A percentile compares a stretch with the other conserved stretches of the same genome.
Evolutionary conservation across 768 basidiomycete genomes (phyloP).

Genomic region (Amanita rubescens): DNA sequence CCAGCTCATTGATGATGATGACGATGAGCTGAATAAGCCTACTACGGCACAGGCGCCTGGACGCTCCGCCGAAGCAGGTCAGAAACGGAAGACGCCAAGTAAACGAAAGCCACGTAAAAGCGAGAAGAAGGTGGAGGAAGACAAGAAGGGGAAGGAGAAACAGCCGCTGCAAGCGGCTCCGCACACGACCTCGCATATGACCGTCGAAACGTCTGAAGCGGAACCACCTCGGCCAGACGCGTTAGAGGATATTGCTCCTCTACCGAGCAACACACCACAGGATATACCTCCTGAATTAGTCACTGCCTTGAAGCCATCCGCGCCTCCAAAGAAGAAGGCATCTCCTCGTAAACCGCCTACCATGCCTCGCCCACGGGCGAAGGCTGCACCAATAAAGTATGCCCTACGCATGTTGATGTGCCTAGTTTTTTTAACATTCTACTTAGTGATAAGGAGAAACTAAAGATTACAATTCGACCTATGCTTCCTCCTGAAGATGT

Average conservation of each 20-base stretch:
- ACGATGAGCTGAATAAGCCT: conserved; percentile 24
- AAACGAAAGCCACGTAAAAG: conserved; percentile 50
- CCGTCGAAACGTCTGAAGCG: conserved; percentile 21
- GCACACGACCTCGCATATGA: conserved; percentile 29
- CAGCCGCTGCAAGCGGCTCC: conserved; percentile 27
- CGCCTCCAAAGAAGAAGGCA: conserved; percentile 42
- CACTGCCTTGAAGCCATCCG: conserved; percentile 20
- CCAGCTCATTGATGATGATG: conserved; percentile 59
- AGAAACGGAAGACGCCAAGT: conserved; percentile 42
- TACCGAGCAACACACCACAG: neutral
- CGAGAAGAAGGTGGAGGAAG: conserved; percentile 39
- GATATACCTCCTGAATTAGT: conserved; percentile 9
- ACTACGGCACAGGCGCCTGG: conserved; percentile 22
- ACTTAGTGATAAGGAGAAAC: conserved; percentile 17
- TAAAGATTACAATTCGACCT: conserved; percentile 23
- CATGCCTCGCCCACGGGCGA: conserved; percentile 28
- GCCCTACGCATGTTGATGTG: conserved; percentile 5
- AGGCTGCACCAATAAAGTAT: conserved; percentile 24
- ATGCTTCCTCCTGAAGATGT: conserved; percentile 40
- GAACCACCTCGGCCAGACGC: conserved; percentile 3
- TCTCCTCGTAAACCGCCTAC: conserved; percentile 37
- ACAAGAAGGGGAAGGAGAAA: conserved; percentile 42
- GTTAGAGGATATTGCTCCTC: neutral
- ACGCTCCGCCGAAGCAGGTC: conserved; percentile 26
- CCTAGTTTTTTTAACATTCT: conserved; percentile 8